Percentiles rank a stretch among this genome's conserved stretches.
Conservation (phyloP, 306 rosid genomes). For the Quercus gilva region DNA sequence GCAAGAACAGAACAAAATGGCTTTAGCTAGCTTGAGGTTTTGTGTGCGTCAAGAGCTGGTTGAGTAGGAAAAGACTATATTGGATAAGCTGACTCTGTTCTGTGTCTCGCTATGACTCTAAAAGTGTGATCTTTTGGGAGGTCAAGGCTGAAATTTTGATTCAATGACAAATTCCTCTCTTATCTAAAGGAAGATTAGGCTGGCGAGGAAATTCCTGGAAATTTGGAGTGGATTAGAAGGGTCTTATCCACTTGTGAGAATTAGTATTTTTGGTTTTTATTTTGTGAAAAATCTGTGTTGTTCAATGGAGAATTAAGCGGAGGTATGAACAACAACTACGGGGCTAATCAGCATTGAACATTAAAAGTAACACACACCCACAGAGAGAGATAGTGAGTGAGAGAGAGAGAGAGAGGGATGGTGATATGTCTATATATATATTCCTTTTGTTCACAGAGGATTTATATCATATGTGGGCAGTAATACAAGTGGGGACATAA, state of each 20-base stretch:
- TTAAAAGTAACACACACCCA: background rate
- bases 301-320: slow-evolving; percentile 55
- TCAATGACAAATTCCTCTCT: background rate
- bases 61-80: slow-evolving; percentile 6
- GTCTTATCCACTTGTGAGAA: slow-evolving; percentile 50
- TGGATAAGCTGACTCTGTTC: background rate
- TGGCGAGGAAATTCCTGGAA: slow-evolving; percentile 30
- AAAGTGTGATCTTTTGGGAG: slow-evolving; percentile 2
- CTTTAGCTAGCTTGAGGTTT: background rate
- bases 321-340: slow-evolving; percentile 61
- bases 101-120: background rate
- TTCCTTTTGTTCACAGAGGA: slow-evolving; percentile 31
- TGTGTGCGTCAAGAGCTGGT: background rate
- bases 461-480: slow-evolving; percentile 28
- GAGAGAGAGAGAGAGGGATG: slow-evolving; percentile 49
- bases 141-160: slow-evolving; percentile 15
- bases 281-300: slow-evolving; percentile 20
- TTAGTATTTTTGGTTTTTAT: slow-evolving; percentile 25
- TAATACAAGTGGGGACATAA: slow-evolving; percentile 29
- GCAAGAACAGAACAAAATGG: slow-evolving; percentile 14
- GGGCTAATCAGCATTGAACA: slow-evolving; percentile 63
- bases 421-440: slow-evolving; percentile 41
- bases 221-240: slow-evolving; percentile 52
- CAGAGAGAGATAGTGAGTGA: background rate
- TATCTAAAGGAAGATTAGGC: slow-evolving; percentile 26